These are phyloP conservation scores for Colletotrichum chrysophilum DNA, from an alignment of 2,329 filamentous ascomycete genomes.

Conservation along the genomic window DNA sequence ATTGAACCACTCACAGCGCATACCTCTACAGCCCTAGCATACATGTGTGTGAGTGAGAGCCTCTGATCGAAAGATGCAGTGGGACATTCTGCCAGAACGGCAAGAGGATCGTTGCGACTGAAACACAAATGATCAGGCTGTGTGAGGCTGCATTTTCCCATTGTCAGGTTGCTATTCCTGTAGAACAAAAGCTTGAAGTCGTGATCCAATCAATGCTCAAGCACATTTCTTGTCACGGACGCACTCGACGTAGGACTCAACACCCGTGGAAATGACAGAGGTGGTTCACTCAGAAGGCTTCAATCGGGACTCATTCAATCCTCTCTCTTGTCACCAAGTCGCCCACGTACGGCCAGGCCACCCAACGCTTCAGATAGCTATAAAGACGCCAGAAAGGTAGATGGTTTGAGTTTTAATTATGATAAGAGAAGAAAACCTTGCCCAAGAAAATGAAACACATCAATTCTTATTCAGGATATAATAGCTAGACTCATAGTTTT, in stretches of 20 bases:
- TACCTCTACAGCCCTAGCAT: neutral
- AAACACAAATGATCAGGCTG: neutral
- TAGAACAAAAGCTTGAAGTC: neutral
- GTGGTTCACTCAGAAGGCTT: too few species aligned
- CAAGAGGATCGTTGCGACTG: neutral
- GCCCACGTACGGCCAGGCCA: too few species aligned
- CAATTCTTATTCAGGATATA: too few species aligned
- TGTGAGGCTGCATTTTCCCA: neutral
- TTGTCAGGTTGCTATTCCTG: neutral
- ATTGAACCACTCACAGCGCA: neutral
- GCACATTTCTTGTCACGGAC: accelerated
- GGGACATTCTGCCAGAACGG: neutral
- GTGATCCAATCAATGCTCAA: accelerated
- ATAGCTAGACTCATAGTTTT: too few species aligned
- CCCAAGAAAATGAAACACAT: too few species aligned
- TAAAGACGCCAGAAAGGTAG: too few species aligned
- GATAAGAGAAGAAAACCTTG: too few species aligned
- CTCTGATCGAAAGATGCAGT: neutral
- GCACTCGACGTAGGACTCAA: neutral
- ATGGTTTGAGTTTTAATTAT: too few species aligned
- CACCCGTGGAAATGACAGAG: too few species aligned
- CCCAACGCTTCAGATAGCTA: too few species aligned
- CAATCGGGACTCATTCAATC: too few species aligned
- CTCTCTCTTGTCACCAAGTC: too few species aligned
- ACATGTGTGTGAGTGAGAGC: neutral